These are phyloP conservation scores for Syzygium syzygioides DNA, from an alignment of 441 rosid genomes.

Conservation along the genomic window DNA sequence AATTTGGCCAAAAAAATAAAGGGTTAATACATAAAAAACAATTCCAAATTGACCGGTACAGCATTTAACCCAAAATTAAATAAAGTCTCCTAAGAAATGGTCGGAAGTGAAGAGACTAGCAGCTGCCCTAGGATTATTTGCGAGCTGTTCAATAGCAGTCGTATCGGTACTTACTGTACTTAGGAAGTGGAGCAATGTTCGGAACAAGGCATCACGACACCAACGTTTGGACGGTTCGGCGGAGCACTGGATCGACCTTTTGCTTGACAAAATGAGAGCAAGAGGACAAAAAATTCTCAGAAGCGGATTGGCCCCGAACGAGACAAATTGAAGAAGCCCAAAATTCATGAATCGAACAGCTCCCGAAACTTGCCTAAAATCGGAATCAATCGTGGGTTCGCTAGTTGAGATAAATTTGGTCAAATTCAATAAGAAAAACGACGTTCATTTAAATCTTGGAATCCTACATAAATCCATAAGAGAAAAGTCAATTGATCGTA, in stretches of 20 bases:
- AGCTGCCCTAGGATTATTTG: background rate
- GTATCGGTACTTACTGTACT: background rate
- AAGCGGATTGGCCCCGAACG: background rate
- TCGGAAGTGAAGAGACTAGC: background rate
- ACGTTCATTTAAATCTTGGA: no score
- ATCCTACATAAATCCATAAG: no score
- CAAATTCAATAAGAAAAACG: background rate
- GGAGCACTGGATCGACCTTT: background rate
- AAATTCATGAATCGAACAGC: background rate
- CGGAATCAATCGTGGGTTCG: background rate
- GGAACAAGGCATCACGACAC: background rate
- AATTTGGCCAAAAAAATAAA: background rate
- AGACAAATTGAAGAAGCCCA: background rate
- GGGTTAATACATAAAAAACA: background rate
- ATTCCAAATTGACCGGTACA: background rate
- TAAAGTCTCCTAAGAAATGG: background rate
- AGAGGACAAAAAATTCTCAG: background rate
- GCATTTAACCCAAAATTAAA: background rate
- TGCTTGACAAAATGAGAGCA: background rate
- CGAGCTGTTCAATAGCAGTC: background rate
- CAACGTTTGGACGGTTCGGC: background rate
- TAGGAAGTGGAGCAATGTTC: background rate
- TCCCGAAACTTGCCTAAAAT: background rate
- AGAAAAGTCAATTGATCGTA: no score
- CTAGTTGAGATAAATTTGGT: background rate